These are phyloP conservation scores for Macrophomina phaseolina DNA, from an alignment of 2,329 filamentous ascomycete species.

Conservation along the genomic window DNA sequence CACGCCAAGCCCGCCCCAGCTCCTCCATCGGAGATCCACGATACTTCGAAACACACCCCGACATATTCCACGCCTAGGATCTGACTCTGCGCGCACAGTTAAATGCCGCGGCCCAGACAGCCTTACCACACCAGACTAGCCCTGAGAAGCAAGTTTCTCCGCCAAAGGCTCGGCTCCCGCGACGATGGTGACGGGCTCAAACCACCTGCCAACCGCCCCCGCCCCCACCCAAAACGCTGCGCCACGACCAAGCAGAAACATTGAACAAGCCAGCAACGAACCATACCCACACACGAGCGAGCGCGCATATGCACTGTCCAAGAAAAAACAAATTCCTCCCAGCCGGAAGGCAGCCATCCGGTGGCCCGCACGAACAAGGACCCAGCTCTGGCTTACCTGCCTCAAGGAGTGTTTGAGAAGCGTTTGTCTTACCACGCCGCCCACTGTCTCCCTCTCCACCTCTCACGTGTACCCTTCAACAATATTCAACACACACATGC, in stretches of 20 bases:
- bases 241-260: not conserved
- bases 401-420: not conserved
- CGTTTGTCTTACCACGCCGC: not conserved
- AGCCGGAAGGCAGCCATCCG: not conserved
- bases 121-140: not conserved
- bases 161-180: not conserved
- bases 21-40: not conserved
- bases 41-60: not conserved
- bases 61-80: not conserved
- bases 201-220: no score
- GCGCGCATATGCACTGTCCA: no score
- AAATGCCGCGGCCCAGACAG: not conserved
- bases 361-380: not conserved
- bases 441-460: not conserved
- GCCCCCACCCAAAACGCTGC: not conserved
- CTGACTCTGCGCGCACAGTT: not conserved
- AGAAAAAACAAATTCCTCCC: not conserved
- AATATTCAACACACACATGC: not conserved
- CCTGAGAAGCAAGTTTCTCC: not conserved
- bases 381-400: not conserved
- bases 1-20: conserved; percentile 3
- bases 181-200: not conserved
- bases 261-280: no score
- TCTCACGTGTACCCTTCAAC: not conserved
- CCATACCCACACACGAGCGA: no score